Evolutionary conservation across 768 basidiomycete genomes (phyloP).

Genomic region (Termitomyces sp.): DNA sequence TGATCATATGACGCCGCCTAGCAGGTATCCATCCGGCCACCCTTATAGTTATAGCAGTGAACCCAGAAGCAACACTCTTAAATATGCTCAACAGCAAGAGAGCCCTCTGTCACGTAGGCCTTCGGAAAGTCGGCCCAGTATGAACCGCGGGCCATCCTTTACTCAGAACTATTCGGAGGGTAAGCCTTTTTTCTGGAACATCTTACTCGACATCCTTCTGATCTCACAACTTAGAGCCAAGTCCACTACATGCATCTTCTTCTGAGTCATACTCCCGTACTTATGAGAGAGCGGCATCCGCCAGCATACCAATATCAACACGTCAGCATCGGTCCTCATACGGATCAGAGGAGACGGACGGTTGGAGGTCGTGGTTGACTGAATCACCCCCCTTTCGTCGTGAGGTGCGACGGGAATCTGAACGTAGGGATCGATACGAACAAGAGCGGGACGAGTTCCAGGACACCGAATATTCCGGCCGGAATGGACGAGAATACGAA

Average conservation of each 20-base stretch:
- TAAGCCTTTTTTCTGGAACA: neutral
- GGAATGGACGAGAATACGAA: slow-evolving; percentile 8
- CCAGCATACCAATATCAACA: slow-evolving; percentile 13
- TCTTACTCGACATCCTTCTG: neutral
- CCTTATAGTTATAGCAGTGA: slow-evolving; percentile 8
- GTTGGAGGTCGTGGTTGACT: slow-evolving; percentile 13
- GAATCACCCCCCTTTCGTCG: slow-evolving; percentile 4
- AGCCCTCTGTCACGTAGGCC: slow-evolving; percentile 14
- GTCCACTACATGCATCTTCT: slow-evolving; percentile 3
- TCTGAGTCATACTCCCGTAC: slow-evolving; percentile 9
- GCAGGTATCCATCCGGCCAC: neutral
- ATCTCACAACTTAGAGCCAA: slow-evolving; percentile 1
- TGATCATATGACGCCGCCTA: slow-evolving; percentile 8
- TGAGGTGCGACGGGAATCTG: slow-evolving; percentile 10
- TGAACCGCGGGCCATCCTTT: slow-evolving; percentile 14
- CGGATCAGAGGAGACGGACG: slow-evolving; percentile 7
- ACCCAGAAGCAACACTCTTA: slow-evolving; percentile 13
- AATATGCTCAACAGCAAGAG: slow-evolving; percentile 13
- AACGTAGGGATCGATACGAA: slow-evolving; percentile 6
- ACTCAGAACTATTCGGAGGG: slow-evolving; percentile 13
- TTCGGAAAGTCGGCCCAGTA: slow-evolving; percentile 9
- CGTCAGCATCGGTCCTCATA: slow-evolving; percentile 10
- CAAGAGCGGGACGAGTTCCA: slow-evolving; percentile 6
- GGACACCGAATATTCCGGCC: slow-evolving; percentile 8
- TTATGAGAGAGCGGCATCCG: slow-evolving; percentile 11